These are phyloP conservation scores for Aspergillus sp. DNA, from an alignment of 2,329 filamentous ascomycete species.

Conservation along the genomic window DNA sequence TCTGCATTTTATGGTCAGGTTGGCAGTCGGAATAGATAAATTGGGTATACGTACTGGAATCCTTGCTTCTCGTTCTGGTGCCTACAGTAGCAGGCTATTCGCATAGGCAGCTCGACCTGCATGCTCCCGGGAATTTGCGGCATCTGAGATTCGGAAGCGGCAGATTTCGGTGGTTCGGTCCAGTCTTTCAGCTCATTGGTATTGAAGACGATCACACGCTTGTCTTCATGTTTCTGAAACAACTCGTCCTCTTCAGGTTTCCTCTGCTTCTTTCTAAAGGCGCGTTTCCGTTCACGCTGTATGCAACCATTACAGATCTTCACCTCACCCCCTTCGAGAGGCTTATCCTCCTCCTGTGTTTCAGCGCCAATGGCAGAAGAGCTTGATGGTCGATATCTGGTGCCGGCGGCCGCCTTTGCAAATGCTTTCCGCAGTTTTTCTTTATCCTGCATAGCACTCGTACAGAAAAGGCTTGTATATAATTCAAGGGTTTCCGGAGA, in stretches of 20 bases:
- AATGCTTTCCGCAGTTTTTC: slow-evolving; percentile 70
- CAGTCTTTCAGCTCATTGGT: slow-evolving; percentile 85
- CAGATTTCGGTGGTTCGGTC: slow-evolving; percentile 64
- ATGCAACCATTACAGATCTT: slow-evolving; percentile 93
- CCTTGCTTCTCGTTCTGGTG: slow-evolving; percentile 93
- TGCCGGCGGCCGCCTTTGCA: slow-evolving; percentile 56
- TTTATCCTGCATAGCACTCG: slow-evolving; percentile 82
- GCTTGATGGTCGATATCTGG: slow-evolving; percentile 41
- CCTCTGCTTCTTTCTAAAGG: slow-evolving; percentile 89
- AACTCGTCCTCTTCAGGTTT: slow-evolving; percentile 90
- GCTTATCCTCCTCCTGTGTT: slow-evolving; percentile 69
- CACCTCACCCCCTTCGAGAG: slow-evolving; percentile 89
- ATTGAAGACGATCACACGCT: slow-evolving; percentile 88
- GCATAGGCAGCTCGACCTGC: slow-evolving; percentile 86
- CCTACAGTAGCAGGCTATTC: slow-evolving; percentile 95
- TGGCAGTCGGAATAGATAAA: background rate
- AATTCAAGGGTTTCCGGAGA: slow-evolving; percentile 78
- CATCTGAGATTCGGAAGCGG: slow-evolving; percentile 47
- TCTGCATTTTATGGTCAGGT: slow-evolving; percentile 37
- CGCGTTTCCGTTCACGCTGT: slow-evolving; percentile 85
- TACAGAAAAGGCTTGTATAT: slow-evolving; percentile 82
- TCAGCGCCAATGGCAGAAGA: slow-evolving; percentile 52
- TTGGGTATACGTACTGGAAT: slow-evolving; percentile 61
- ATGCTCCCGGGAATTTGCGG: slow-evolving; percentile 60
- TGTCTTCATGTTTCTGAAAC: slow-evolving; percentile 79